A percentile compares a stretch with the other conserved stretches of the same genome.
phyloP scores from a whole-genome alignment of 306 rosid genomes.

The Vachellia pachyceras region DNA sequence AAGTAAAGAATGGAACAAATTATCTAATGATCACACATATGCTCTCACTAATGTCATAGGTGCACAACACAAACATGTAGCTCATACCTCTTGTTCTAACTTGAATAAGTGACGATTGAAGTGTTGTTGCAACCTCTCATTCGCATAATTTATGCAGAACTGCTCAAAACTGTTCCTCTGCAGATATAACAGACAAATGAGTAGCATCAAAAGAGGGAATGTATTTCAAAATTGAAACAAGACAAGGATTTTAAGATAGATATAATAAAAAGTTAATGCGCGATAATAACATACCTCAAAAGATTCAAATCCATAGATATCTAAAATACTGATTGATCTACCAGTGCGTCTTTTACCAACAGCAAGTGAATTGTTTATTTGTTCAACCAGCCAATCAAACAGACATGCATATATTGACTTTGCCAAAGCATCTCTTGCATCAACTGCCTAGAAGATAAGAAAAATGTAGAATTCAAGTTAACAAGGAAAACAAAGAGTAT shows the following conservation, averaged over 20 bases:
- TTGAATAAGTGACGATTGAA: slow-evolving; percentile 24
- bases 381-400: slow-evolving; percentile 97
- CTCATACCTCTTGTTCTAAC: slow-evolving; percentile 21
- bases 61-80: neutral
- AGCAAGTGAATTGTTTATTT: slow-evolving; percentile 90
- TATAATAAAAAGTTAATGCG: slow-evolving; percentile 1
- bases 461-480: slow-evolving; percentile 13
- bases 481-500: slow-evolving; percentile 12
- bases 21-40: neutral
- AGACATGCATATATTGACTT: slow-evolving; percentile 92
- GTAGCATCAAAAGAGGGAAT: slow-evolving; percentile 20
- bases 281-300: slow-evolving; percentile 66
- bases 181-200: slow-evolving; percentile 22
- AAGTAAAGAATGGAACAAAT: neutral
- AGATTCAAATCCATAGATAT: slow-evolving; percentile 95
- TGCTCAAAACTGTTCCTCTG: slow-evolving; percentile 32
- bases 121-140: slow-evolving; percentile 24
- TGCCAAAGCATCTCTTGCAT: slow-evolving; percentile 97
- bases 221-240: slow-evolving; percentile 36
- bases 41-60: neutral
- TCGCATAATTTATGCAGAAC: slow-evolving; percentile 26
- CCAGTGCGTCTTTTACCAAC: slow-evolving; percentile 95
- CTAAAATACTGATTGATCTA: slow-evolving; percentile 96
- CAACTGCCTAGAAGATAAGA: slow-evolving; percentile 68
- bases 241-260: slow-evolving; percentile 1